A percentile compares a stretch with the other conserved stretches of the same genome.
Evolutionary conservation across 2,329 filamentous ascomycete genomes (phyloP).

Genomic region (Microsporum canis): DNA sequence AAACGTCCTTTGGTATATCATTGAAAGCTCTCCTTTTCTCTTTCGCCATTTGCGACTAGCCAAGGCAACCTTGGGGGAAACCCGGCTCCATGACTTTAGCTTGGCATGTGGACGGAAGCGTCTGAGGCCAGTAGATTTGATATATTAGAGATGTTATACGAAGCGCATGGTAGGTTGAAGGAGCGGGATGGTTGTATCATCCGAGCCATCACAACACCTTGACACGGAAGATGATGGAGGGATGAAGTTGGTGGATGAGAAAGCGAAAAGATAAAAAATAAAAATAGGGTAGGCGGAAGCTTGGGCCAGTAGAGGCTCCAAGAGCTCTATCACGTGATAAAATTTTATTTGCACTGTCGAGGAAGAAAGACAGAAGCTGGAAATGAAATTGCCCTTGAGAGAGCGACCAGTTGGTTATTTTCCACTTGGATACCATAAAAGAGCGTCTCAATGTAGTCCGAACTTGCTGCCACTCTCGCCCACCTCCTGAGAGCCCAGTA

Average conservation of each 20-base stretch:
- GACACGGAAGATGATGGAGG: no score
- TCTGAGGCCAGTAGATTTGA: neutral
- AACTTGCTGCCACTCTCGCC: neutral
- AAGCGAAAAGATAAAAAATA: neutral
- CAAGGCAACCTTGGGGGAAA: conserved; percentile 1
- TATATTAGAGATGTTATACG: neutral
- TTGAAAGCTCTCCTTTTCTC: neutral
- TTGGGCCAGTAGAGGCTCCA: neutral
- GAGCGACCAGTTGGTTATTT: neutral
- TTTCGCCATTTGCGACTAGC: neutral
- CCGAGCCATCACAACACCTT: neutral
- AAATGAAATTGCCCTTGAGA: neutral
- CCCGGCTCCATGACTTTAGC: neutral
- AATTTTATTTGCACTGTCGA: neutral
- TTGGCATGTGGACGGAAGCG: neutral
- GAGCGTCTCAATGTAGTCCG: neutral
- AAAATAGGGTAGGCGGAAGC: neutral
- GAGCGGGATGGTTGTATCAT: neutral
- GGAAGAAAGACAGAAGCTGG: neutral
- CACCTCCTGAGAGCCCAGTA: neutral
- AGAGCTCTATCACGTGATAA: neutral
- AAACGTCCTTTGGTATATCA: neutral
- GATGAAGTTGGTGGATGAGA: neutral
- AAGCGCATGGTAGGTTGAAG: neutral
- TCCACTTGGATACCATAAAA: no score